phyloP scores from a whole-genome alignment of 345 rosid species.

The Hibiscus tridactylites region DNA sequence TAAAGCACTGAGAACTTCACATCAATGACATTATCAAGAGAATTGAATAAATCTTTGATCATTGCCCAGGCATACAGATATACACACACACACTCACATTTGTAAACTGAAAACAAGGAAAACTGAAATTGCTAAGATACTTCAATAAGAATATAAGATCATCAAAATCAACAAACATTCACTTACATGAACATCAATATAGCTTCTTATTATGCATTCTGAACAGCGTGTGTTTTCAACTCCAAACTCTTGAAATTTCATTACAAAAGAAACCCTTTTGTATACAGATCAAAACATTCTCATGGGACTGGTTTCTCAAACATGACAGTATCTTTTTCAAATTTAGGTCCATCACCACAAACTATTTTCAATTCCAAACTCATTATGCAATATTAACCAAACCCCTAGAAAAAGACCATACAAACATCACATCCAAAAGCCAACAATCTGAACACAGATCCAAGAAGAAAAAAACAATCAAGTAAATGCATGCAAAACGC shows the following conservation, averaged over 20 bases:
- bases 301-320: too few relatives aligned
- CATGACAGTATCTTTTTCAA: not conserved
- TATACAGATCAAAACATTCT: not conserved
- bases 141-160: too few relatives aligned
- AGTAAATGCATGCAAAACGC: too few relatives aligned
- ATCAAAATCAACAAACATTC: too few relatives aligned
- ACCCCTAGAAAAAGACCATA: not conserved
- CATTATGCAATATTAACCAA: not conserved
- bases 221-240: too few relatives aligned
- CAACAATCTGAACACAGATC: not conserved
- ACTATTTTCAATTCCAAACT: not conserved
- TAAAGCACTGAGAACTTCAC: too few relatives aligned
- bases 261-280: not conserved
- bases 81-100: not conserved
- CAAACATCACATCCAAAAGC: too few relatives aligned
- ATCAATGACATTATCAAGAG: not conserved
- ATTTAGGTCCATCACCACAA: not conserved
- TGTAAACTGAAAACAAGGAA: too few relatives aligned
- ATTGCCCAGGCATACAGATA: not conserved
- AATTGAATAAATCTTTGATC: not conserved
- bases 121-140: too few relatives aligned
- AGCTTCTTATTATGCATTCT: too few relatives aligned
- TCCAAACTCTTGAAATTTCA: constrained; percentile 2
- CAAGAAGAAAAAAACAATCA: not conserved
- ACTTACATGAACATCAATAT: too few relatives aligned